Percentiles rank a stretch among this genome's conserved stretches.
Evolutionary conservation across 805 yeast species (phyloP).

Genomic region (Cyberlindnera japonica): DNA sequence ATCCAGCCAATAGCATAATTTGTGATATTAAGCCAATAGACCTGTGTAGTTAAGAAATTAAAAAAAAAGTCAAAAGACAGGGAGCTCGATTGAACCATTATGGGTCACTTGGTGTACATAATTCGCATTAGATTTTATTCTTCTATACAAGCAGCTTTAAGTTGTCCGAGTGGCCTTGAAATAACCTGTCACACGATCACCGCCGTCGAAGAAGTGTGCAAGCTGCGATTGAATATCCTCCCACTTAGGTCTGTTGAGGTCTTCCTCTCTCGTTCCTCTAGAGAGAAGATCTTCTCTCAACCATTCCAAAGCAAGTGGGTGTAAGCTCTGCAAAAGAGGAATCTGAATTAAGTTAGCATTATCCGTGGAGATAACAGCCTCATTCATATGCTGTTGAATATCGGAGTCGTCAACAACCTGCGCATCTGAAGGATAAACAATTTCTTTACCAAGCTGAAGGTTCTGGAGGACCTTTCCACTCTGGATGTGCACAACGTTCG

Average conservation of each 20-base stretch:
- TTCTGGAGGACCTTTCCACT: slow-evolving; percentile 52
- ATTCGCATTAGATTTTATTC: too few relatives aligned
- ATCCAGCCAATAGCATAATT: too few relatives aligned
- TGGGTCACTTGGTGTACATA: too few relatives aligned
- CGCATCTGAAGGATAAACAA: slow-evolving; percentile 25
- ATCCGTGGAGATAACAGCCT: slow-evolving; percentile 14
- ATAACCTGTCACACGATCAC: slow-evolving; percentile 42
- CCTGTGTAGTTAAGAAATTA: too few relatives aligned
- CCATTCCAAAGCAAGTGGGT: slow-evolving; percentile 75
- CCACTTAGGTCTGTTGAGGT: slow-evolving; percentile 52
- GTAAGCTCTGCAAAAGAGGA: slow-evolving; percentile 49
- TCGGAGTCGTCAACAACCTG: slow-evolving; percentile 18
- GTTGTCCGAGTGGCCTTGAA: slow-evolving; percentile 46
- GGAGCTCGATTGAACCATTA: too few relatives aligned
- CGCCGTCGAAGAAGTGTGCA: slow-evolving; percentile 42
- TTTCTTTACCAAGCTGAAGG: slow-evolving; percentile 31
- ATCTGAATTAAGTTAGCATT: slow-evolving; percentile 31
- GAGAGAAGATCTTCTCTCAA: slow-evolving; percentile 45
- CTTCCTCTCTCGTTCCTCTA: slow-evolving; percentile 40
- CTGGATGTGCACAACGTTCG: slow-evolving; percentile 71
- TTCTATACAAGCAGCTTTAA: neutral
- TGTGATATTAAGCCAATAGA: too few relatives aligned
- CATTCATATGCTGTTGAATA: slow-evolving; percentile 22
- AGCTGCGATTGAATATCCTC: slow-evolving; percentile 46
- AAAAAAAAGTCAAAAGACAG: too few relatives aligned